A percentile compares a stretch with the other conserved stretches of the same genome.
Evolutionary conservation across 305 asterid genomes (phyloP).

Genomic region (Rubia peregrina): DNA sequence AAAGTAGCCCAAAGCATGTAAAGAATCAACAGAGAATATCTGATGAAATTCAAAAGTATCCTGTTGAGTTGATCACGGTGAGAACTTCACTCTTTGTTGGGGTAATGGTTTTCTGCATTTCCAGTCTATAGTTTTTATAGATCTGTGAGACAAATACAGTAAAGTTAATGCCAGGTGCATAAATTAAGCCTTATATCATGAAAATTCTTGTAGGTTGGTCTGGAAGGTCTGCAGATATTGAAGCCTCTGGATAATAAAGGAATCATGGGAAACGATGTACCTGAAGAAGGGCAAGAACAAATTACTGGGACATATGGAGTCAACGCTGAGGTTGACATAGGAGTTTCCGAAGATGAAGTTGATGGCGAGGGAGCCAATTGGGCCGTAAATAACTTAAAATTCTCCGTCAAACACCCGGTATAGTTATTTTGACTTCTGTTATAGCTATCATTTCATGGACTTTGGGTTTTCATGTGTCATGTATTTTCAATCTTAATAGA

Average conservation of each 20-base stretch:
- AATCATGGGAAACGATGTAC: constrained; percentile 30
- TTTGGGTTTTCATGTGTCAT: constrained; percentile 12
- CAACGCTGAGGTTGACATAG: constrained; percentile 62
- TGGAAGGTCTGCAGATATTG: constrained; percentile 79
- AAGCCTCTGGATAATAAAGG: constrained; percentile 55
- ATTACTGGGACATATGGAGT: constrained; percentile 49
- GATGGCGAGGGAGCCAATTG: constrained; percentile 49
- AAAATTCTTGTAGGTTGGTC: constrained; percentile 58
- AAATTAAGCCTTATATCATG: not conserved
- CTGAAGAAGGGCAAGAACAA: constrained; percentile 35
- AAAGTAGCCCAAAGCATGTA: constrained; percentile 48
- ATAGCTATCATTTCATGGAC: constrained; percentile 13
- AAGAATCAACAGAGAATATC: constrained; percentile 24
- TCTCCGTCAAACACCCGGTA: constrained; percentile 93
- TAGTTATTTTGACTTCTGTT: constrained; percentile 12
- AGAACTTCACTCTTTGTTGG: constrained; percentile 29
- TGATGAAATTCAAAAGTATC: constrained; percentile 45
- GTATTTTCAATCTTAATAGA: constrained; percentile 34
- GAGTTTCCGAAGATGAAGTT: constrained; percentile 46
- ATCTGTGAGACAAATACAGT: not conserved
- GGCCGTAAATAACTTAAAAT: constrained; percentile 70
- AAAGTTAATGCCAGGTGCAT: not conserved
- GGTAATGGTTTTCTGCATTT: not conserved
- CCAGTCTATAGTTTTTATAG: not conserved
- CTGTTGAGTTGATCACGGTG: constrained; percentile 80